Evolutionary conservation across 129 eudicot species (phyloP), one percentile per base, ranked within the genome.

Genomic region (Artemisia argyi): DNA sequence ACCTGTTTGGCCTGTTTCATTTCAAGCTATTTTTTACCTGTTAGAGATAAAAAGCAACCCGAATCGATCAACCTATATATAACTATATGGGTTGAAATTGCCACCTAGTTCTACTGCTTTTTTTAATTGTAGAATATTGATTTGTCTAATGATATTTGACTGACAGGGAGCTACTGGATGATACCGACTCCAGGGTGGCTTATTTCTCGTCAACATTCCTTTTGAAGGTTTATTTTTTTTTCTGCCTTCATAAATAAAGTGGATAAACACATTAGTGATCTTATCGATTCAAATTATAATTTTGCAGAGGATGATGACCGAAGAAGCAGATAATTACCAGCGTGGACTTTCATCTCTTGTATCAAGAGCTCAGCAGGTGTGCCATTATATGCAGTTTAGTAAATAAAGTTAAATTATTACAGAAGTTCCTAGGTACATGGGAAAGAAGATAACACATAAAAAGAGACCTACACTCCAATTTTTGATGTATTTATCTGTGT

Each of bases 111-210:
- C 53, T 61, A 17, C 49, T 71, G 62, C 46, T 81, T 52, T 70
- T 11, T 67, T 70, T 65, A 66, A 28, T 51, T 28, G 24, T 51
- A 51, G 53, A 51, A 17, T 1, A 7, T 6, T 64, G 17, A 69
- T 12, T 68, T 17, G 30, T 30, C 17, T 16, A 28, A 9, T 69
- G 79, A 61, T 76, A 13, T 80, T 65, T 90, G 83, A 62, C 85
- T 90, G 83, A 62, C 85, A 94, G 99, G 88, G 95, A 84, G 78
- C 88, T 91, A 74, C 77, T 95, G 75, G 99, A 91, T 80, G 99
- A 95, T 83, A 95, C 97, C 19, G 99, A 95, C 73, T 87, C 99
- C n/a, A 91, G 99, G 80, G 99, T 95, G 84, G 99, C 99, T 42
- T 95, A 88, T 79, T 91, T 88, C 78, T 86, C 99, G 46, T 95